Conservation (phyloP, 2,329 filamentous ascomycete species). For the Diplocarpon mali region DNA sequence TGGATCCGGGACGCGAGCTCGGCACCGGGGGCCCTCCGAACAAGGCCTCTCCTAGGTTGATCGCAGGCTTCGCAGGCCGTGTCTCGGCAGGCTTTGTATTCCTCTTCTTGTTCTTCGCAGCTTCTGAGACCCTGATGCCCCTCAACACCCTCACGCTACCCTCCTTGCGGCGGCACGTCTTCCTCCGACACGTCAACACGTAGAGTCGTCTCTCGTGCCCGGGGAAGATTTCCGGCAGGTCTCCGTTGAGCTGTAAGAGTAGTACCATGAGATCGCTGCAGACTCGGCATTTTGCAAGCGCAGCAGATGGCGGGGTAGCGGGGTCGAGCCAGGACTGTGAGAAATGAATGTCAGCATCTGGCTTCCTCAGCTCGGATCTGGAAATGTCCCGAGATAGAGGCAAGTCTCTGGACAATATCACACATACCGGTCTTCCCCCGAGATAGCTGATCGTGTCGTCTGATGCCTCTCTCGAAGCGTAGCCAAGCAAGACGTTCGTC, state of each 20-base stretch:
- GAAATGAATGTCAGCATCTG: not conserved
- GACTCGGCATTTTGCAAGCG: constrained; percentile 73
- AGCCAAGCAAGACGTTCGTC: constrained; percentile 84
- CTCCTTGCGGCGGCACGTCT: constrained; percentile 68
- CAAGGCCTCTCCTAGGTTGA: constrained; percentile 52
- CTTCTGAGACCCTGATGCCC: constrained; percentile 42
- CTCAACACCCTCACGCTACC: constrained; percentile 72
- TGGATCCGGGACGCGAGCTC: constrained; percentile 27
- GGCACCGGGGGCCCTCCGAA: constrained; percentile 51
- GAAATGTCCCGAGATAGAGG: too few species aligned
- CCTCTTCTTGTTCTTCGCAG: constrained; percentile 22
- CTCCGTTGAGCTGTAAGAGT: constrained; percentile 82
- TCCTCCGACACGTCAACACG: constrained; percentile 69
- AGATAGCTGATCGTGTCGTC: constrained; percentile 78
- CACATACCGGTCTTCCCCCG: constrained; percentile 71
- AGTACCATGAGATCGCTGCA: constrained; percentile 78
- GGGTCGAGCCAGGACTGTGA: constrained; percentile 71
- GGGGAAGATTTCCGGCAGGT: constrained; percentile 77
- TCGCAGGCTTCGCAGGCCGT: constrained; percentile 14
- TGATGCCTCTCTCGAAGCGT: constrained; percentile 64
- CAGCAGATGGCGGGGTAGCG: constrained; percentile 58
- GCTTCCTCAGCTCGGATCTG: too few species aligned
- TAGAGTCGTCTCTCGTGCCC: constrained; percentile 82
- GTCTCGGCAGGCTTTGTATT: constrained; percentile 21
- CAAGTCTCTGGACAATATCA: not conserved